These are phyloP conservation scores for Kazachstania martiniae DNA, from an alignment of 805 yeast species.

Conservation along the genomic window DNA sequence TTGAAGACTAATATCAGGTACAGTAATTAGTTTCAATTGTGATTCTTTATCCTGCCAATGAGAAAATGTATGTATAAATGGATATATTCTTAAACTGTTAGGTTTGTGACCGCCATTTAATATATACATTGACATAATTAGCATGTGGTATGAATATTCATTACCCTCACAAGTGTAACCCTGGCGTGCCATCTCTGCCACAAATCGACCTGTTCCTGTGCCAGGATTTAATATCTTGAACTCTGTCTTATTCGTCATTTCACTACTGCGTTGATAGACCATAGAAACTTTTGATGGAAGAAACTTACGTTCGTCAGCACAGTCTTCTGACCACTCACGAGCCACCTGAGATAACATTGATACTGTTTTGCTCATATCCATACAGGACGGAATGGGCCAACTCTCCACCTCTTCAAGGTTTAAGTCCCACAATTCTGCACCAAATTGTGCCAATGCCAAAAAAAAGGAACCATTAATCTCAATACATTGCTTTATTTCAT, in stretches of 20 bases:
- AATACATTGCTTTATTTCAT: conserved; percentile 26
- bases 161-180: conserved; percentile 50
- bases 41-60: conserved; percentile 32
- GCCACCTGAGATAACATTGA: conserved; percentile 41
- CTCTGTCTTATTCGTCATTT: conserved; percentile 31
- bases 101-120: conserved; percentile 34
- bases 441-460: neutral
- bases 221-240: conserved; percentile 44
- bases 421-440: neutral
- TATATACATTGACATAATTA: conserved; percentile 40
- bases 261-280: conserved; percentile 6
- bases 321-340: conserved; percentile 47
- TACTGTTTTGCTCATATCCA: conserved; percentile 36
- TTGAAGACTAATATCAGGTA: conserved; percentile 35
- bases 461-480: conserved; percentile 5
- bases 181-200: conserved; percentile 37
- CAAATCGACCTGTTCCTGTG: conserved; percentile 46
- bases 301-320: conserved; percentile 32
- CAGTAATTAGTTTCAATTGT: conserved; percentile 35
- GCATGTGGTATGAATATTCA: conserved; percentile 51
- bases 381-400: neutral
- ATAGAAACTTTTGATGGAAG: conserved; percentile 14
- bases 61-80: conserved; percentile 40
- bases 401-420: neutral
- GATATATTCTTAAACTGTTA: conserved; percentile 34